phyloP scores from a whole-genome alignment of 148 eudicot species.

The Camellia sinensis region DNA sequence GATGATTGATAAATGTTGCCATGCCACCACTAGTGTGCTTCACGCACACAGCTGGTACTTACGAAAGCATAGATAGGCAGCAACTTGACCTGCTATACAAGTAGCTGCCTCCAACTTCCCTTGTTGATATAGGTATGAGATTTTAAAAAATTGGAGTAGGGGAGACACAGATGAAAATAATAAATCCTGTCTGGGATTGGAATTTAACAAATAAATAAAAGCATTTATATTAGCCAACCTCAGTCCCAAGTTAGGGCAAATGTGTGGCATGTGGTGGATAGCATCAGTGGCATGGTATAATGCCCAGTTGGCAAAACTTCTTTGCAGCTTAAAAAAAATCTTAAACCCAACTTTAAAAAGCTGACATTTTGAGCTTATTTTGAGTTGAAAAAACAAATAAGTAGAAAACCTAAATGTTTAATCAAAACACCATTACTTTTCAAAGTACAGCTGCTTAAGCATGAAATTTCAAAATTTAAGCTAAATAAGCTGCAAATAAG shows the following conservation, averaged over 20 bases:
- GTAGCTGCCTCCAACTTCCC: neutral
- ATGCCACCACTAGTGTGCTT: neutral
- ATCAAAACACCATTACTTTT: too few species aligned
- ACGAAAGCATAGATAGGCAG: neutral
- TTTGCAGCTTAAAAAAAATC: too few species aligned
- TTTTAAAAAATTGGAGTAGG: neutral
- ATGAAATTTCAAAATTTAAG: too few species aligned
- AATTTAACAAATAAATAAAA: neutral
- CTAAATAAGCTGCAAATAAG: too few species aligned
- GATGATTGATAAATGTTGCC: neutral
- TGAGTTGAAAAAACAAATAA: too few species aligned
- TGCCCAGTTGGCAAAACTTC: too few species aligned
- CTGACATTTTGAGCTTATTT: too few species aligned
- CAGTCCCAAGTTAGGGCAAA: neutral
- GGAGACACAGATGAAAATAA: neutral
- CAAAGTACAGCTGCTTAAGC: too few species aligned
- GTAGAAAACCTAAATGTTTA: too few species aligned
- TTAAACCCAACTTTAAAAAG: too few species aligned
- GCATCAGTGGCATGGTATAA: too few species aligned
- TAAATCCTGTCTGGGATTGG: neutral
- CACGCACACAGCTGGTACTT: neutral
- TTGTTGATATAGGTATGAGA: neutral
- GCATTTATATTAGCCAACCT: neutral
- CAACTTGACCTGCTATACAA: neutral
- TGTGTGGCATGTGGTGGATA: neutral